phyloP scores from a whole-genome alignment of 2,329 filamentous ascomycete species.

The Ophiostoma piceae region DNA sequence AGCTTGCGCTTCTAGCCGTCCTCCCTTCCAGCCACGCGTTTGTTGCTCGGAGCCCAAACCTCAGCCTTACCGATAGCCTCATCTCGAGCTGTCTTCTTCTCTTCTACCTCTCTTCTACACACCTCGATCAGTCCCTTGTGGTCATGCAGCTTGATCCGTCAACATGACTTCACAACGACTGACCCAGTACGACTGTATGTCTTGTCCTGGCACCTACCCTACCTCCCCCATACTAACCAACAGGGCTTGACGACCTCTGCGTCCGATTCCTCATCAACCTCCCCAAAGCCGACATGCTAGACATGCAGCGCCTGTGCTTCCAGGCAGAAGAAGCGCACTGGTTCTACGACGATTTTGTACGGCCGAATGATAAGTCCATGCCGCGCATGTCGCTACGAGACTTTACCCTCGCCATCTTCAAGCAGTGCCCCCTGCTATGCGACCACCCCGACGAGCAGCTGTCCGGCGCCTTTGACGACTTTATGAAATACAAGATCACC shows the following conservation, averaged over 20 bases:
- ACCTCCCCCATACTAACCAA: not conserved
- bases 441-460: constrained; percentile 73
- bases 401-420: constrained; percentile 87
- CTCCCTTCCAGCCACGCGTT: not conserved
- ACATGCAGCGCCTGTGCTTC: constrained; percentile 92
- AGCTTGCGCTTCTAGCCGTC: not conserved
- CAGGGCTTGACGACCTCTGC: constrained; percentile 94
- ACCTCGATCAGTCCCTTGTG: not conserved
- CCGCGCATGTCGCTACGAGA: constrained; percentile 78
- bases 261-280: constrained; percentile 98
- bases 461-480: constrained; percentile 80
- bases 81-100: not conserved
- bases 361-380: constrained; percentile 76
- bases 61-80: constrained; percentile 4
- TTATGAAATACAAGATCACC: constrained; percentile 87
- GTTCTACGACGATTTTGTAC: constrained; percentile 99
- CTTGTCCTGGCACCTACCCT: not conserved
- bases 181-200: constrained; percentile 16
- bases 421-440: constrained; percentile 85
- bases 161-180: constrained; percentile 12
- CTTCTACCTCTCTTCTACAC: not conserved
- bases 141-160: constrained; percentile 7
- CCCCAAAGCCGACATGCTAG: constrained; percentile 81
- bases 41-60: not conserved
- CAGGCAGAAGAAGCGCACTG: constrained; percentile 99